Percentiles rank a stretch among this genome's conserved stretches.
phyloP scores from a whole-genome alignment of 345 rosid species.

The Atalantia buxifolia region DNA sequence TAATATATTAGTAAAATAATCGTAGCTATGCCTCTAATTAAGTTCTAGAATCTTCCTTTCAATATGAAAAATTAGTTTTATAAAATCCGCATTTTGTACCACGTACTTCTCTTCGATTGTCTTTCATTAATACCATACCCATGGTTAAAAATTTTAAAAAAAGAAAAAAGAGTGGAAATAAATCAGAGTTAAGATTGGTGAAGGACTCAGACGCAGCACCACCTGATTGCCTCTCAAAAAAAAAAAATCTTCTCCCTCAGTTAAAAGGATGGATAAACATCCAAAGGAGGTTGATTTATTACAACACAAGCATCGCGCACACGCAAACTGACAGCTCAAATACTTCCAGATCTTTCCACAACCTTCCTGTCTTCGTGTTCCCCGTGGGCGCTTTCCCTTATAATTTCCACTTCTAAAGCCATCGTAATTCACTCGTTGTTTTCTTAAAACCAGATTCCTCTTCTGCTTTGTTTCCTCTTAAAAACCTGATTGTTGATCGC shows the following conservation, averaged over 20 bases:
- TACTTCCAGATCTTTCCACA: constrained; percentile 54
- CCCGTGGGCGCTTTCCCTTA: constrained; percentile 15
- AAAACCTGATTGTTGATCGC: background rate
- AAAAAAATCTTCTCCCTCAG: background rate
- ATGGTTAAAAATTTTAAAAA: background rate
- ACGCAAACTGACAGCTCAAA: background rate
- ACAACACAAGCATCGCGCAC: background rate
- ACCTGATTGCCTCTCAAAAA: background rate
- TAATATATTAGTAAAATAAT: background rate
- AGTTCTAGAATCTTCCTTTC: background rate
- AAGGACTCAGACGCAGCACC: background rate
- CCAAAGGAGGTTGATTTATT: background rate
- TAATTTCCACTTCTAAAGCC: background rate
- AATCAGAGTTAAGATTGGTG: background rate
- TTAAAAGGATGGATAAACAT: background rate
- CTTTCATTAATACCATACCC: too few relatives aligned
- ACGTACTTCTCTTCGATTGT: too few relatives aligned
- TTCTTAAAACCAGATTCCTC: too few relatives aligned
- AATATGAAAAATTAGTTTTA: too few relatives aligned
- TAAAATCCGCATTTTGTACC: too few relatives aligned
- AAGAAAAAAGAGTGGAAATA: too few relatives aligned
- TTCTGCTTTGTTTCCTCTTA: too few relatives aligned
- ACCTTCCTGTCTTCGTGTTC: constrained; percentile 15
- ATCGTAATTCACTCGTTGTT: fast-evolving
- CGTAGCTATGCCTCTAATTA: background rate